A percentile compares a stretch with the other conserved stretches of the same genome.
phyloP scores from a whole-genome alignment of 371 early-diverging fungal genomes.

The Enteropsectra breve region DNA sequence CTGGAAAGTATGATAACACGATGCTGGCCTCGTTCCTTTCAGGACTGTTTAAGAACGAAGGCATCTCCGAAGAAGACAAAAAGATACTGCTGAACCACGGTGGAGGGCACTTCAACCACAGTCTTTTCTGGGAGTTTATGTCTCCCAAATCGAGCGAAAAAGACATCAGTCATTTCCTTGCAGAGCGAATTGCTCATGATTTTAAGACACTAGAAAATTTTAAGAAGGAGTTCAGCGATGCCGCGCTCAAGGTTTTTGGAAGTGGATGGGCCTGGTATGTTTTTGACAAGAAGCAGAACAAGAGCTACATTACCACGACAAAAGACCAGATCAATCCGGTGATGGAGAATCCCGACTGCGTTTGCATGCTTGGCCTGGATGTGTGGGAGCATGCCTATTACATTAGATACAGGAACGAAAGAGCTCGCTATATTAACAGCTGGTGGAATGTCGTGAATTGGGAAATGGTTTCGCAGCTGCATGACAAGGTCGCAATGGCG shows the following conservation, averaged over 20 bases:
- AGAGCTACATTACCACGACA: conserved; percentile 68
- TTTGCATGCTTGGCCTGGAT: conserved; percentile 81
- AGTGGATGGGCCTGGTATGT: conserved; percentile 94
- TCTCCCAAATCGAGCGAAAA: conserved; percentile 66
- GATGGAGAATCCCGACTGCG: conserved; percentile 61
- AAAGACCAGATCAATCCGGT: conserved; percentile 81
- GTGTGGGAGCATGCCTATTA: conserved; percentile 98
- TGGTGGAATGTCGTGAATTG: conserved; percentile 93
- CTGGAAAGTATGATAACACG: not conserved
- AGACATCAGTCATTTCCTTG: conserved; percentile 58
- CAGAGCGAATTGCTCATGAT: conserved; percentile 67
- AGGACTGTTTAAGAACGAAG: conserved; percentile 64
- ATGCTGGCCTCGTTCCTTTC: conserved; percentile 39
- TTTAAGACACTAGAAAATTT: conserved; percentile 79
- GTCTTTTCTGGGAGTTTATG: conserved; percentile 83
- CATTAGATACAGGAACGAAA: conserved; percentile 85
- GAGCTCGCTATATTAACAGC: conserved; percentile 79
- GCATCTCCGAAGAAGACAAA: conserved; percentile 64
- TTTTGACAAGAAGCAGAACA: conserved; percentile 68
- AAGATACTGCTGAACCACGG: conserved; percentile 75
- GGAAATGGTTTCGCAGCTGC: conserved; percentile 65
- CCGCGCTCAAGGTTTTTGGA: conserved; percentile 78
- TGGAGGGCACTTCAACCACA: conserved; percentile 93
- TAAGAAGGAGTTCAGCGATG: conserved; percentile 67
- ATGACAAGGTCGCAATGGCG: conserved; percentile 24